Conservation (phyloP, 495 filamentous ascomycete genomes). For the Lophiotrema nucula region DNA sequence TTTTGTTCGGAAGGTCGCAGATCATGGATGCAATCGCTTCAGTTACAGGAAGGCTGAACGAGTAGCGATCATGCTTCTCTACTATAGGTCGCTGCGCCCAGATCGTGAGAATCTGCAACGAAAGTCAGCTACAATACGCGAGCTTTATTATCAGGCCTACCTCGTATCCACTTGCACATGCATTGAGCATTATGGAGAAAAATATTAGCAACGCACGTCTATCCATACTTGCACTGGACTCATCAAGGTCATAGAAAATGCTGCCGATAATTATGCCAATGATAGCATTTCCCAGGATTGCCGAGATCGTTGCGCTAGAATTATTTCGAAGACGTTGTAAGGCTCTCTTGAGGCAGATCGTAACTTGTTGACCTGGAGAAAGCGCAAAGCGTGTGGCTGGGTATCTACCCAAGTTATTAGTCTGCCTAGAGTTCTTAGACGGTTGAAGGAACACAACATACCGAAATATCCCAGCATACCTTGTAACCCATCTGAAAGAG, state of each 20-base stretch:
- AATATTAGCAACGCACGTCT: no score
- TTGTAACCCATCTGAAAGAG: no score
- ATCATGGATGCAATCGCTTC: constrained; percentile 79
- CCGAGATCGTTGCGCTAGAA: constrained; percentile 62
- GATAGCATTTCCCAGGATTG: constrained; percentile 65
- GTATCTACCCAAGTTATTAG: no score
- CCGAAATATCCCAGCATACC: constrained; percentile 65
- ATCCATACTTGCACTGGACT: no score
- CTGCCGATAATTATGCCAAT: constrained; percentile 76
- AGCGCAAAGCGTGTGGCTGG: constrained; percentile 79
- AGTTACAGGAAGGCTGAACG: constrained; percentile 79
- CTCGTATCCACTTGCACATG: no score
- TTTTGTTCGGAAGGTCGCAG: constrained; percentile 65
- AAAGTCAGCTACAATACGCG: no score
- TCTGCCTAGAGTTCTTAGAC: constrained; percentile 53
- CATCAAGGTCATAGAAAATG: constrained; percentile 71
- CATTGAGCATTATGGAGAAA: no score
- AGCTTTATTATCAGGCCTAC: no score
- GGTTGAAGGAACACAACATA: constrained; percentile 62
- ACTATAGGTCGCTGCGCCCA: no score
- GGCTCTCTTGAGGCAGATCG: constrained; percentile 68
- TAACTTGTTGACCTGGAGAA: constrained; percentile 64
- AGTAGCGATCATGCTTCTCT: constrained; percentile 82
- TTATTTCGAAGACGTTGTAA: constrained; percentile 67
- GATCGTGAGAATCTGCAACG: no score